Evolutionary conservation across 2,329 filamentous ascomycete genomes (phyloP).

Genomic region (Fusarium chaquense): DNA sequence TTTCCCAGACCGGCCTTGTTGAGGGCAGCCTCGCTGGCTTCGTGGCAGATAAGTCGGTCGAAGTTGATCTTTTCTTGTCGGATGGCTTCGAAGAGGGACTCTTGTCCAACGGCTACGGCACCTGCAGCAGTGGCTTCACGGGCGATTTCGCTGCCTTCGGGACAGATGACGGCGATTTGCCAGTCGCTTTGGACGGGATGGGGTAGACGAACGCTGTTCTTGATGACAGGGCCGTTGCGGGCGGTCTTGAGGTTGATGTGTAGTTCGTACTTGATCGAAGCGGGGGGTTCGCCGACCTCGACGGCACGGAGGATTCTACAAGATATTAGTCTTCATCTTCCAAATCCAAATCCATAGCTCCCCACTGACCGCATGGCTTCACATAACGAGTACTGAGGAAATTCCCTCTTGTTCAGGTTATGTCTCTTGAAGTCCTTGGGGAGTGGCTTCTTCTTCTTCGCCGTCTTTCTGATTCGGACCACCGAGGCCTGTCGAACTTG

Average conservation of each 20-base stretch:
- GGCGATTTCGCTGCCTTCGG: constrained; percentile 80
- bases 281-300: constrained; percentile 85
- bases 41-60: constrained; percentile 89
- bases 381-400: constrained; percentile 79
- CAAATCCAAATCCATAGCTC: neutral
- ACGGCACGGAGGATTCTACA: constrained; percentile 87
- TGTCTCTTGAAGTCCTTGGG: constrained; percentile 76
- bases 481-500: constrained; percentile 59
- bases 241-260: constrained; percentile 84
- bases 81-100: constrained; percentile 84
- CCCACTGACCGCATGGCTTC: constrained; percentile 86
- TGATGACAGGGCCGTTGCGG: constrained; percentile 87
- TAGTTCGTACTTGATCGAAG: constrained; percentile 86
- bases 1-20: constrained; percentile 84
- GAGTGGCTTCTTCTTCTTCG: constrained; percentile 67
- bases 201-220: constrained; percentile 88
- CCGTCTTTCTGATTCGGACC: constrained; percentile 63
- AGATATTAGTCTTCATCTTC: constrained; percentile 11
- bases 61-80: constrained; percentile 82
- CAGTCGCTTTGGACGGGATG: constrained; percentile 90
- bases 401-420: constrained; percentile 72
- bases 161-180: constrained; percentile 89
- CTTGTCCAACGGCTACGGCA: constrained; percentile 85
- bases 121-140: constrained; percentile 81
- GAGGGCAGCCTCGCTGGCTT: constrained; percentile 79